These are phyloP conservation scores for Phytophthora citrophthora DNA, from an alignment of 352 stramenopile genomes.

Conservation along the genomic window DNA sequence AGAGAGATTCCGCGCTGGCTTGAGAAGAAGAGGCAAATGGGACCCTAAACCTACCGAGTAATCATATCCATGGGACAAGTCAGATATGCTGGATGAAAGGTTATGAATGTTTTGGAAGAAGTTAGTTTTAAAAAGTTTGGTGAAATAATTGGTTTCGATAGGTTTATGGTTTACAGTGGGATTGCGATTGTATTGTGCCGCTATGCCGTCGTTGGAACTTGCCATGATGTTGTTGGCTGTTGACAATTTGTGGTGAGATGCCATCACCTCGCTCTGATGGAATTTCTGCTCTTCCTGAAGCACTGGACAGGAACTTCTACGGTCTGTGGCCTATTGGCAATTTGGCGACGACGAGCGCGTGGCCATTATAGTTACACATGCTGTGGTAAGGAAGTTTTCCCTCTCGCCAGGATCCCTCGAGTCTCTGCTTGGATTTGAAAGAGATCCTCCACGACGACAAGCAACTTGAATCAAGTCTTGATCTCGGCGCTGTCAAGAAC, in stretches of 20 bases:
- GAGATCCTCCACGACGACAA: conserved; percentile 2
- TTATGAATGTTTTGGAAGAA: neutral
- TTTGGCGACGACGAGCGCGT: conserved; percentile 7
- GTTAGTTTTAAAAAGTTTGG: no score
- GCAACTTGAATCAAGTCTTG: neutral
- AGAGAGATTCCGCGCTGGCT: conserved; percentile 10
- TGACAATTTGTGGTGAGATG: neutral
- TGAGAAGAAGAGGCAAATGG: neutral
- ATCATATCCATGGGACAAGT: neutral
- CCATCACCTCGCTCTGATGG: neutral
- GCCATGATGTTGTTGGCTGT: neutral
- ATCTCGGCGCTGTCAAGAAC: neutral
- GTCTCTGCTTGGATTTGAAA: conserved; percentile 14
- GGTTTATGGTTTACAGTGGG: no score
- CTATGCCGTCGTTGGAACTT: no score
- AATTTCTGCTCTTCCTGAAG: no score
- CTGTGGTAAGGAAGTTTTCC: conserved; percentile 16
- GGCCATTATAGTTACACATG: conserved; percentile 4
- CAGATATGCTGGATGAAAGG: neutral
- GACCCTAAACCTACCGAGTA: neutral
- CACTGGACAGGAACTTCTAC: neutral
- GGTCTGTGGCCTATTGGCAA: conserved; percentile 11
- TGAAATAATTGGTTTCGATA: no score
- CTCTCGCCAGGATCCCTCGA: conserved; percentile 25
- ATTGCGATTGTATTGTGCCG: no score